Conservation (phyloP, 2,329 filamentous ascomycete genomes). For the Fusarium sp. region DNA sequence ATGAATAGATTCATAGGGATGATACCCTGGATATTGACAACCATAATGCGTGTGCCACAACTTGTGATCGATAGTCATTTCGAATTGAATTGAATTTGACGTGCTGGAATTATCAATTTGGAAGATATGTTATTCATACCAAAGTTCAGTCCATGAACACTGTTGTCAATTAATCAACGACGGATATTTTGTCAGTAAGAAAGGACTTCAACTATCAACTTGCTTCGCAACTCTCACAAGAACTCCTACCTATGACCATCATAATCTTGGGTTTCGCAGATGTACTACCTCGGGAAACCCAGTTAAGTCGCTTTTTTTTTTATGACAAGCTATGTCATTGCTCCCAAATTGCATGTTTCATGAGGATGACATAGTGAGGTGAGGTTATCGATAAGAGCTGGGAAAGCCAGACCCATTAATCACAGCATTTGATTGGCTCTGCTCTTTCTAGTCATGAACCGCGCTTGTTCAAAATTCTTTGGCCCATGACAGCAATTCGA, state of each 20-base stretch:
- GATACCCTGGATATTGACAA: conserved; percentile 38
- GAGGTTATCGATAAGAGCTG: conserved; percentile 53
- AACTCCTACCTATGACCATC: too few species aligned
- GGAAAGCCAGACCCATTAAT: conserved; percentile 2
- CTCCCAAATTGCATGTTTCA: not conserved
- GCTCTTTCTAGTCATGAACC: conserved; percentile 17
- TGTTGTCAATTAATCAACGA: not conserved
- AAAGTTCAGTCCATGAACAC: not conserved
- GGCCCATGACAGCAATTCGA: conserved; percentile 26
- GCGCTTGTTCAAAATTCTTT: conserved; percentile 43
- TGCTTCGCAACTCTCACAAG: not conserved
- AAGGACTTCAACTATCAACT: not conserved
- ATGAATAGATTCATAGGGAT: conserved; percentile 42
- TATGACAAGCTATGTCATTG: not conserved
- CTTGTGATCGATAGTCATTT: not conserved
- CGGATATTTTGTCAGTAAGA: not conserved
- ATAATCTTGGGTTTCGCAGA: not conserved
- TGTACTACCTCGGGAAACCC: too few species aligned
- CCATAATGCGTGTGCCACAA: not conserved
- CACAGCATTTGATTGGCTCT: conserved; percentile 20
- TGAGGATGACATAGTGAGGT: conserved; percentile 13
- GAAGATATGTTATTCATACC: not conserved
- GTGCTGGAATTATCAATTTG: not conserved
- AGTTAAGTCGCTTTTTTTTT: not conserved
- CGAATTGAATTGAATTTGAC: not conserved